phyloP scores from a whole-genome alignment of 805 yeast genomes.

The Zygoascus flipseniorum region DNA sequence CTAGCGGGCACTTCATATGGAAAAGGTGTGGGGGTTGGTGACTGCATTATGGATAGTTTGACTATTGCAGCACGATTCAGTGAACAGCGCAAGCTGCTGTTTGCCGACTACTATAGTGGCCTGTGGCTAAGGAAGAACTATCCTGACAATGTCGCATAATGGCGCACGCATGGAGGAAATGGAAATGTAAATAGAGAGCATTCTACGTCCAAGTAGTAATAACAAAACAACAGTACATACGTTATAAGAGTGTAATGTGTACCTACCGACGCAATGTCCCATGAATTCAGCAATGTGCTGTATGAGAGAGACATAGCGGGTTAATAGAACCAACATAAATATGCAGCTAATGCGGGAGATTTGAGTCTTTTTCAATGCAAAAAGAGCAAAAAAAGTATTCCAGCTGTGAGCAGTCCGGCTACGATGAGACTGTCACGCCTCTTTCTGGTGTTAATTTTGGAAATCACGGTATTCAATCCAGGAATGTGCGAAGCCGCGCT shows the following conservation, averaged over 20 bases:
- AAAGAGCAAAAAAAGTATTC: conserved; percentile 50
- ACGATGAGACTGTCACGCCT: conserved; percentile 82
- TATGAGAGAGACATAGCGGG: too few relatives aligned
- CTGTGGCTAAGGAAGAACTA: conserved; percentile 1
- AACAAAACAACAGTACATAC: too few relatives aligned
- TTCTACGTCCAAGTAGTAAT: too few relatives aligned
- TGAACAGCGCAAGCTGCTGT: conserved; percentile 23
- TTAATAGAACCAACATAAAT: neutral
- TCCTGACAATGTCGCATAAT: neutral
- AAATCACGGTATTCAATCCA: conserved; percentile 66
- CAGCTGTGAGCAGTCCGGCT: conserved; percentile 60
- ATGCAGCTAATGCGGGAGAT: neutral
- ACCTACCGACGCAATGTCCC: too few relatives aligned
- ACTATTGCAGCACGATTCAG: conserved; percentile 42
- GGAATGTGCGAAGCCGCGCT: conserved; percentile 64
- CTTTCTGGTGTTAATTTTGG: conserved; percentile 79
- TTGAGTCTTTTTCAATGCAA: neutral
- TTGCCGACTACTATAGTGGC: conserved; percentile 22
- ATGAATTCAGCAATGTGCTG: too few relatives aligned
- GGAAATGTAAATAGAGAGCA: too few relatives aligned
- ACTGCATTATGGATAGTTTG: conserved; percentile 61
- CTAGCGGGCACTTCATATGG: conserved; percentile 78
- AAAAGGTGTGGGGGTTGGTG: conserved; percentile 83
- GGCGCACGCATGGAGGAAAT: neutral
- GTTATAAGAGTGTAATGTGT: too few relatives aligned